Evolutionary conservation across 2,329 filamentous ascomycete species (phyloP), one percentile per base, ranked within the genome.

Genomic region (Didymella keratinophila): DNA sequence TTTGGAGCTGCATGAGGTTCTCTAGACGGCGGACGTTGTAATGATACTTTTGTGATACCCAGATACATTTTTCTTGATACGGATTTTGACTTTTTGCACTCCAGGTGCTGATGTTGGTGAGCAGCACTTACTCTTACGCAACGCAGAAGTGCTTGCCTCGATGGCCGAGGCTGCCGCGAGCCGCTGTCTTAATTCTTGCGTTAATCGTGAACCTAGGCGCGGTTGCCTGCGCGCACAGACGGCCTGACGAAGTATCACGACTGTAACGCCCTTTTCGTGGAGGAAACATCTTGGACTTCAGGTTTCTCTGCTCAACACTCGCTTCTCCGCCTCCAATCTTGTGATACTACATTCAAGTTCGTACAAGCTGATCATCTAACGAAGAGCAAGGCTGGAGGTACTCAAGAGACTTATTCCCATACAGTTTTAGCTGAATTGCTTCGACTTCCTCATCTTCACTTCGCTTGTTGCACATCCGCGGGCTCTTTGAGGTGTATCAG

Each of bases 221-320:
- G 48, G 54, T 52, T 56, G 54, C 54, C 54, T 57, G 36, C 36
- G 36, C 41, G 54, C 54, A 57, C 54, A 57, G 54, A 43, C 54
- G 28, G 48, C 28, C n/a, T 43, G 4, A 47, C 12, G 28, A 30
- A 21, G 21, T 27, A 42, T 37, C 42, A 25, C 25, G 25, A 30
- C 11, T 20, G 21, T 34, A 45, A 43, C 21, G 20, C 39, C 32
- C 32, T 18, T 36, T 11, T 11, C 21, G 4, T 6, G 20, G 7
- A 39, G 18, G 2, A 20, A 20, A 18, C 9, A n/a, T n/a, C 4
- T 27, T 43, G 41, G 6, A 43, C 12, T 5, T 16, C 30, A 14
- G 12, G 4, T 1, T 4, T 14, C 30, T 32, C 30, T 32, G 28
- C 12, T 32, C 6, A 16, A 16, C 30, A 14, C 10, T 14, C 12